These are phyloP conservation scores for Caryocar brasiliense DNA, from an alignment of 441 rosid genomes.

Conservation along the genomic window DNA sequence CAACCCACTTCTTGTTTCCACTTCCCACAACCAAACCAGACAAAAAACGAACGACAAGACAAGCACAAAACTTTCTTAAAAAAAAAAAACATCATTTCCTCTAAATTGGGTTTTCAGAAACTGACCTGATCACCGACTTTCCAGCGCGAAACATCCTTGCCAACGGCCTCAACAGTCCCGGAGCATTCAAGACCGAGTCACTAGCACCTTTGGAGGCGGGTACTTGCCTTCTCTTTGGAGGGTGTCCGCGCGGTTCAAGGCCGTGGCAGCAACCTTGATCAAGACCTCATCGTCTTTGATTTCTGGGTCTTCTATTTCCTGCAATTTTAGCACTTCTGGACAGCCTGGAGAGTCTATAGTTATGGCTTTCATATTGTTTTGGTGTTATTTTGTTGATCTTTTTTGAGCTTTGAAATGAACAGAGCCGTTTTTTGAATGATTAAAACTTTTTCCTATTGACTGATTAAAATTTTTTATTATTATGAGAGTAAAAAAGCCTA, in stretches of 20 bases:
- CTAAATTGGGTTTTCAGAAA: not conserved
- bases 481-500: too few species aligned
- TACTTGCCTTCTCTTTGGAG: constrained; percentile 58
- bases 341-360: constrained; percentile 63
- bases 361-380: constrained; percentile 56
- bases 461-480: too few species aligned
- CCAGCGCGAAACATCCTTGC: constrained; percentile 63
- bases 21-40: too few species aligned
- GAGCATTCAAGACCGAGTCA: constrained; percentile 86
- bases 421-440: too few species aligned
- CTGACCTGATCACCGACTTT: constrained; percentile 69
- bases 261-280: constrained; percentile 66
- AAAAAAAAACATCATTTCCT: too few species aligned
- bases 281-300: constrained; percentile 64
- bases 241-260: constrained; percentile 69
- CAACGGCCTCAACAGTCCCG: constrained; percentile 60
- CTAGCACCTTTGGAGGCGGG: constrained; percentile 78
- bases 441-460: too few species aligned
- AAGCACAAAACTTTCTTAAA: too few species aligned
- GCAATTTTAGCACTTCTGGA: constrained; percentile 67
- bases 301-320: constrained; percentile 60
- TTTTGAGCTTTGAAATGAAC: too few species aligned
- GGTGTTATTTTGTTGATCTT: too few species aligned
- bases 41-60: too few species aligned
- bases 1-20: too few species aligned